These are phyloP conservation scores for Linum lewisii DNA, from an alignment of 345 rosid species.

Conservation along the genomic window DNA sequence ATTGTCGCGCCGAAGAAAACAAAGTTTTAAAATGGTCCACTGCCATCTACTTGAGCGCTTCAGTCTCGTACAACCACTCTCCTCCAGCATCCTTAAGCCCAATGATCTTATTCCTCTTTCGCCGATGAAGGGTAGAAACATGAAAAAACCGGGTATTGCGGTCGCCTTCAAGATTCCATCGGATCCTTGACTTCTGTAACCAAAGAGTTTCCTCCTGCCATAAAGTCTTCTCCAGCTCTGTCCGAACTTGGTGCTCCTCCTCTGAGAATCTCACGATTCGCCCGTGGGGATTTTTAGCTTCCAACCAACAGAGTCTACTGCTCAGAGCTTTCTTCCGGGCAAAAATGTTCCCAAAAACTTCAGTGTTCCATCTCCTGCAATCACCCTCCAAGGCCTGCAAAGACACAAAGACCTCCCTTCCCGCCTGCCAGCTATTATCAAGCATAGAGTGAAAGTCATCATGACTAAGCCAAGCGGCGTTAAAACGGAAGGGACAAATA, in stretches of 20 bases:
- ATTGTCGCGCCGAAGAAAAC: too few relatives aligned
- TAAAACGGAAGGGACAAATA: neutral
- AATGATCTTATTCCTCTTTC: too few relatives aligned
- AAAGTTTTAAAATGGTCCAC: too few relatives aligned
- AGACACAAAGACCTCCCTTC: too few relatives aligned
- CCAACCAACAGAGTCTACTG: neutral
- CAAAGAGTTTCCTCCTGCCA: neutral
- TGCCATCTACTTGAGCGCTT: too few relatives aligned
- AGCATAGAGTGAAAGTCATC: neutral
- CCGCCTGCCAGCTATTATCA: neutral
- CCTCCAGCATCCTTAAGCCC: too few relatives aligned
- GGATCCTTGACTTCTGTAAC: neutral
- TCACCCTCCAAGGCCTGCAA: neutral
- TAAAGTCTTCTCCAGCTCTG: neutral
- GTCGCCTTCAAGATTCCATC: neutral
- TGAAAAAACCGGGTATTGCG: neutral
- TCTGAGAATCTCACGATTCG: too few relatives aligned
- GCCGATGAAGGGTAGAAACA: too few relatives aligned
- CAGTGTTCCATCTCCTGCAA: neutral
- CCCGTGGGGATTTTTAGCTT: accelerated
- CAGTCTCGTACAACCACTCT: too few relatives aligned
- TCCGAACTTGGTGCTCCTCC: neutral
- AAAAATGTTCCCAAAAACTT: neutral
- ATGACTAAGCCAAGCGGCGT: neutral
- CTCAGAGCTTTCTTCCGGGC: neutral